A percentile compares a stretch with the other conserved stretches of the same genome.
phyloP scores from a whole-genome alignment of 495 filamentous ascomycete species.

The Penicilliopsis zonata region DNA sequence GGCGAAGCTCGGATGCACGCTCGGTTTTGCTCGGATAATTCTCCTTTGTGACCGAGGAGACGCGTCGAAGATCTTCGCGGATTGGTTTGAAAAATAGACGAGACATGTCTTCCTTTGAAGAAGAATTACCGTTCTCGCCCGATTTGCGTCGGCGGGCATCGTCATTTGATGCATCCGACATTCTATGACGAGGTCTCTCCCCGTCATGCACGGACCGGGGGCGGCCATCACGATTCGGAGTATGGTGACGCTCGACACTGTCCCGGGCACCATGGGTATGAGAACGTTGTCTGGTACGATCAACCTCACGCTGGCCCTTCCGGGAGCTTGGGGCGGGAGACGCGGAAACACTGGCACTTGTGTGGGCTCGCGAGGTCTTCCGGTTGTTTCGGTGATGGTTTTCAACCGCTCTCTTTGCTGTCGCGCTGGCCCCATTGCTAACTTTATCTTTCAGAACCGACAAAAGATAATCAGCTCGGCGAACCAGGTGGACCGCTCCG shows the following conservation, averaged over 20 bases:
- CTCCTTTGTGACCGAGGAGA: slow-evolving; percentile 51
- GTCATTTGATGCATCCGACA: slow-evolving; percentile 27
- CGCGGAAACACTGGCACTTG: slow-evolving; percentile 36
- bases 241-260: slow-evolving; percentile 33
- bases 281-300: slow-evolving; percentile 38
- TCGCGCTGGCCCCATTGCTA: slow-evolving; percentile 50
- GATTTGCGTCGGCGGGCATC: slow-evolving; percentile 30
- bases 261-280: slow-evolving; percentile 35
- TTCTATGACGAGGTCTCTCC: slow-evolving; percentile 23
- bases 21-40: slow-evolving; percentile 46
- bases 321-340: slow-evolving; percentile 38
- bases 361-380: slow-evolving; percentile 34
- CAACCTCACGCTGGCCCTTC: slow-evolving; percentile 37
- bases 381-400: slow-evolving; percentile 85
- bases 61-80: slow-evolving; percentile 41
- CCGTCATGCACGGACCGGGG: slow-evolving; percentile 20
- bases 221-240: slow-evolving; percentile 28
- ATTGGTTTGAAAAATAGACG: slow-evolving; percentile 48
- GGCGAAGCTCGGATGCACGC: slow-evolving; percentile 36
- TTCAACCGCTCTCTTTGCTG: slow-evolving; percentile 69
- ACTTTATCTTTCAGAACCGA: slow-evolving; percentile 74
- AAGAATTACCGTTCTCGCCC: slow-evolving; percentile 28
- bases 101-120: slow-evolving; percentile 42
- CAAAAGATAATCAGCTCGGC: slow-evolving; percentile 85
- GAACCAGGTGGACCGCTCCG: slow-evolving; percentile 90